phyloP scores from a whole-genome alignment of 2,329 filamentous ascomycete genomes.

The Penicillium sp. region DNA sequence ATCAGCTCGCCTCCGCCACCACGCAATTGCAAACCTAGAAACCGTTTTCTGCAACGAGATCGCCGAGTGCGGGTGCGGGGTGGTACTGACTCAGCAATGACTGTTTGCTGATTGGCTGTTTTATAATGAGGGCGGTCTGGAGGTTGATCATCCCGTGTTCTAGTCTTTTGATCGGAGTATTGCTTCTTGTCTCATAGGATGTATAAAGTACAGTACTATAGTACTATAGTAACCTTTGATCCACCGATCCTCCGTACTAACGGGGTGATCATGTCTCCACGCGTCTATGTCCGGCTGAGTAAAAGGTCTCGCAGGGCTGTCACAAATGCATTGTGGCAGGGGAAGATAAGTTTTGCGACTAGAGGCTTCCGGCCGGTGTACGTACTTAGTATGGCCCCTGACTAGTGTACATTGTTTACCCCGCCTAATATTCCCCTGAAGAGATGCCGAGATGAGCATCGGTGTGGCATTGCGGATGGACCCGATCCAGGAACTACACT shows the following conservation, averaged over 20 bases:
- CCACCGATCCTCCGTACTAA: neutral
- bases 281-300: neutral
- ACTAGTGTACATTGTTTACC: neutral
- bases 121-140: neutral
- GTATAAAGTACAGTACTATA: no score
- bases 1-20: neutral
- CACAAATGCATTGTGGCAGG: neutral
- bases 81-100: neutral
- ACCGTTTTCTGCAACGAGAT: neutral
- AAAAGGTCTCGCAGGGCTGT: neutral
- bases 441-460: neutral
- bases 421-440: neutral
- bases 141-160: neutral
- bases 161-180: neutral
- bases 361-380: neutral
- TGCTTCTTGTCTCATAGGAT: no score
- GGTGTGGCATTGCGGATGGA: constrained; percentile 5
- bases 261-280: neutral
- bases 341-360: neutral
- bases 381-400: neutral
- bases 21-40: neutral
- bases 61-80: constrained; percentile 6
- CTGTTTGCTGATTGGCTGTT: neutral
- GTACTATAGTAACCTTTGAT: no score
- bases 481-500: neutral